Percentiles rank a stretch among this genome's conserved stretches.
Evolutionary conservation across 345 rosid species (phyloP).

Genomic region (Gossypium thurberi): DNA sequence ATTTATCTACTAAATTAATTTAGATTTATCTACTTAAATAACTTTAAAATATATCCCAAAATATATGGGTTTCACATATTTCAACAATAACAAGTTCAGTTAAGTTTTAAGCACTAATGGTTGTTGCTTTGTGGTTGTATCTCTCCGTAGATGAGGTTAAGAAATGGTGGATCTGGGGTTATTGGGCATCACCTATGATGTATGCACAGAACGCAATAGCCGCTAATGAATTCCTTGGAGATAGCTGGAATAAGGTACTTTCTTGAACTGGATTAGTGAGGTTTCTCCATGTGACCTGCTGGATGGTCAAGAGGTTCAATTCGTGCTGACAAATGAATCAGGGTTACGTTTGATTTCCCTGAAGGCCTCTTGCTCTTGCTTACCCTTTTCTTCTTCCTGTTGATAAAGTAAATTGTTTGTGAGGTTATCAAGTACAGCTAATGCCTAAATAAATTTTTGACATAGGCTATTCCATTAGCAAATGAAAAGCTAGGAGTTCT

Average conservation of each 20-base stretch:
- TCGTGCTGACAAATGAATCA: background rate
- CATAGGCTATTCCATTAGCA: constrained; percentile 20
- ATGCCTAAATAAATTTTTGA: background rate
- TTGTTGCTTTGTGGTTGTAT: background rate
- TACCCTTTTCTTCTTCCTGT: background rate
- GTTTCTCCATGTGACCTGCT: background rate
- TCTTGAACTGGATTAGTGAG: constrained; percentile 11
- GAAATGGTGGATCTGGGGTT: constrained; percentile 92
- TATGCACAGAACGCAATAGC: constrained; percentile 62
- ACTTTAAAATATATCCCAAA: no score
- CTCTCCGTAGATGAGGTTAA: constrained; percentile 47
- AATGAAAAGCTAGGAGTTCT: constrained; percentile 36
- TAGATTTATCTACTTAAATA: no score
- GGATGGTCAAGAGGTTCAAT: background rate
- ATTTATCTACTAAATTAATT: no score
- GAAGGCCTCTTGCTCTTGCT: background rate
- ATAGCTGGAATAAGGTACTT: constrained; percentile 58
- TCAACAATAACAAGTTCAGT: background rate
- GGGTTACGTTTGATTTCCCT: background rate
- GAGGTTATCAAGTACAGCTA: background rate
- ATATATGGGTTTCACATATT: no score
- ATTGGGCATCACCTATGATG: constrained; percentile 78
- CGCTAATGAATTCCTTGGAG: constrained; percentile 61
- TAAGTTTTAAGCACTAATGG: background rate
- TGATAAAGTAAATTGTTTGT: background rate